Percentiles rank a stretch among this genome's conserved stretches.
Conservation (phyloP, 1,284 basidiomycete species). For the Amylostereum chailletii region DNA sequence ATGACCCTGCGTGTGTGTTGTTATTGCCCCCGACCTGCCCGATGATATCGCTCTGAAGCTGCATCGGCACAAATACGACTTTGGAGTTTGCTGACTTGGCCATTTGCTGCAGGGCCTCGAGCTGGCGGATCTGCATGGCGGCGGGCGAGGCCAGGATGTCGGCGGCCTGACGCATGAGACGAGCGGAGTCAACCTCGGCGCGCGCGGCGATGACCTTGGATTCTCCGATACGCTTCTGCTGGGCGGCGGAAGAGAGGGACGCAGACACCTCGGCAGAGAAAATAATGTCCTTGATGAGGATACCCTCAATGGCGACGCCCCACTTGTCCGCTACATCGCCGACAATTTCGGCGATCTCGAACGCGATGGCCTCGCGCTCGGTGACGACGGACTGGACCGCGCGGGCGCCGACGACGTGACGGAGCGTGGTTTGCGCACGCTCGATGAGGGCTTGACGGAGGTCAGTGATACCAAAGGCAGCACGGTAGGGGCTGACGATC, state of each 20-base stretch:
- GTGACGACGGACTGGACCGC: constrained; percentile 77
- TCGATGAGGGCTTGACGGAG: constrained; percentile 84
- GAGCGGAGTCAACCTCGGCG: constrained; percentile 91
- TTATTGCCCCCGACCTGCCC: constrained; percentile 32
- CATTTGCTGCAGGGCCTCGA: constrained; percentile 77
- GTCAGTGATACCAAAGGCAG: constrained; percentile 88
- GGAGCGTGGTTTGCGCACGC: constrained; percentile 91
- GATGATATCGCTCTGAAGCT: constrained; percentile 67
- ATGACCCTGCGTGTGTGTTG: constrained; percentile 10
- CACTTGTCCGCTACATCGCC: constrained; percentile 82
- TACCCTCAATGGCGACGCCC: constrained; percentile 93
- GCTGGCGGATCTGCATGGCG: constrained; percentile 95
- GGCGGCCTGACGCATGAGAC: constrained; percentile 90
- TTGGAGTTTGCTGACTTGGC: constrained; percentile 74
- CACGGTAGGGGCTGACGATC: constrained; percentile 79
- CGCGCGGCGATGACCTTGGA: constrained; percentile 93
- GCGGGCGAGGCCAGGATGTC: constrained; percentile 89
- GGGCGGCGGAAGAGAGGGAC: constrained; percentile 86
- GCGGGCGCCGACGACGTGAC: constrained; percentile 90
- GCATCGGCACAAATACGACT: constrained; percentile 93
- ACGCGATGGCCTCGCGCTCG: constrained; percentile 95
- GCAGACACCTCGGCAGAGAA: constrained; percentile 90
- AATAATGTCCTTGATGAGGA: constrained; percentile 91
- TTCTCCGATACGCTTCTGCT: constrained; percentile 93
- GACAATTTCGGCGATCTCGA: constrained; percentile 93